These are phyloP conservation scores for Colletotrichum sp. DNA, from an alignment of 2,329 filamentous ascomycete species.

Conservation along the genomic window DNA sequence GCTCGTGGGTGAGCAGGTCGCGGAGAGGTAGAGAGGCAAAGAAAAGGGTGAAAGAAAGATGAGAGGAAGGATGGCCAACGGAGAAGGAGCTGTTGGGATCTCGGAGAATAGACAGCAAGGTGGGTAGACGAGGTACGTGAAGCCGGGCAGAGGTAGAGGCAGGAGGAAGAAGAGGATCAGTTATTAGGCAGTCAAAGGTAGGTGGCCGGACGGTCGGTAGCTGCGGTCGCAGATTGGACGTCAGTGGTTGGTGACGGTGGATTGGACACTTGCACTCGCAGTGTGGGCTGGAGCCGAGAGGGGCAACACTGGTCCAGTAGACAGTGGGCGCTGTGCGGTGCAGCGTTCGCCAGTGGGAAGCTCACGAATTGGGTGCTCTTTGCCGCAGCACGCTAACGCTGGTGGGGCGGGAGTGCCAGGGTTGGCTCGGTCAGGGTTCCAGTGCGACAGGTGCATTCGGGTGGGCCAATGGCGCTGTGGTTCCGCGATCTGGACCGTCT, in stretches of 20 bases:
- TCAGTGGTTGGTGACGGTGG: slow-evolving; percentile 10
- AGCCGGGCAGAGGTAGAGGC: background rate
- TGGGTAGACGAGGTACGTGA: background rate
- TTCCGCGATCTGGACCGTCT: background rate
- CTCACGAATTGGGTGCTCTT: background rate
- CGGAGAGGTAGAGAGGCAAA: background rate
- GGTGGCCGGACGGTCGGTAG: slow-evolving; percentile 2
- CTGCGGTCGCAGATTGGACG: slow-evolving; percentile 16
- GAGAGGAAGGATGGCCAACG: background rate
- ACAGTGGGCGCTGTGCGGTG: background rate
- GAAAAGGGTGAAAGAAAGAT: background rate
- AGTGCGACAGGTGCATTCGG: background rate
- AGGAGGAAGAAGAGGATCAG: background rate
- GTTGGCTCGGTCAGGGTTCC: background rate
- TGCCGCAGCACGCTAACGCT: slow-evolving; percentile 2
- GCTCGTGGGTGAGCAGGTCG: background rate
- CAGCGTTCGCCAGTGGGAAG: background rate
- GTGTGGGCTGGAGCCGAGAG: slow-evolving; percentile 3
- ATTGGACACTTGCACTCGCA: background rate
- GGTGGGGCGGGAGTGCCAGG: background rate
- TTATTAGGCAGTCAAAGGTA: background rate
- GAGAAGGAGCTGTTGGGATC: slow-evolving; percentile 2
- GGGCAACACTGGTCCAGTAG: background rate
- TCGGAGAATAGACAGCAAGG: background rate
- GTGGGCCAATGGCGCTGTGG: background rate